Conservation (phyloP, 768 basidiomycete genomes). For the Phaffia tasmanica region DNA sequence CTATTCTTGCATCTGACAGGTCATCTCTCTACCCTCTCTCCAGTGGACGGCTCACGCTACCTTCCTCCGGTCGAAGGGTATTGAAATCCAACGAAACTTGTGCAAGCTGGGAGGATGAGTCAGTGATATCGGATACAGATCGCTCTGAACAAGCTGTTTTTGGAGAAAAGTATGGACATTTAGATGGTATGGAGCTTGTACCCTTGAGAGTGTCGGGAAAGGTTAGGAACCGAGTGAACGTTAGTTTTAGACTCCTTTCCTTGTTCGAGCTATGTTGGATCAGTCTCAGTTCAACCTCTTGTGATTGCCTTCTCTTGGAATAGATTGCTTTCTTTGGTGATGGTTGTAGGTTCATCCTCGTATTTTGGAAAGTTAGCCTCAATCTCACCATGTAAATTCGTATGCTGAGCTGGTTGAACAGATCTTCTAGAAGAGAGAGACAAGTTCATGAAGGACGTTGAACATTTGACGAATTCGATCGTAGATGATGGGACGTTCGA, state of each 20-base stretch:
- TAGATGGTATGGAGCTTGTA: slow-evolving; percentile 28
- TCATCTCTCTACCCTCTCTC: no score
- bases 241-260: slow-evolving; percentile 3
- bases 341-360: slow-evolving; percentile 32
- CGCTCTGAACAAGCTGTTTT: no score
- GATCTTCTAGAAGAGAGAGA: slow-evolving; percentile 31
- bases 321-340: slow-evolving; percentile 34
- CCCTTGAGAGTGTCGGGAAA: slow-evolving; percentile 31
- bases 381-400: not conserved
- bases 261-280: no score
- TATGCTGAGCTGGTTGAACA: slow-evolving; percentile 7
- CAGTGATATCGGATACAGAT: no score
- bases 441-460: slow-evolving; percentile 33
- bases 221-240: slow-evolving; percentile 29
- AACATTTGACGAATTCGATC: slow-evolving; percentile 31
- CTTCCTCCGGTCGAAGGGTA: no score
- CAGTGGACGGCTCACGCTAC: no score
- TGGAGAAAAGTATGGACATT: no score
- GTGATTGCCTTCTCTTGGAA: no score
- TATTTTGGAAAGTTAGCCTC: not conserved
- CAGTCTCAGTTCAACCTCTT: no score
- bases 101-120: no score
- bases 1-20: no score
- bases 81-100: no score
- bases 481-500: slow-evolving; percentile 33